Percentiles rank a stretch among this genome's conserved stretches.
phyloP scores from a whole-genome alignment of 257 asterid species.

The Solanum stenotomum region DNA sequence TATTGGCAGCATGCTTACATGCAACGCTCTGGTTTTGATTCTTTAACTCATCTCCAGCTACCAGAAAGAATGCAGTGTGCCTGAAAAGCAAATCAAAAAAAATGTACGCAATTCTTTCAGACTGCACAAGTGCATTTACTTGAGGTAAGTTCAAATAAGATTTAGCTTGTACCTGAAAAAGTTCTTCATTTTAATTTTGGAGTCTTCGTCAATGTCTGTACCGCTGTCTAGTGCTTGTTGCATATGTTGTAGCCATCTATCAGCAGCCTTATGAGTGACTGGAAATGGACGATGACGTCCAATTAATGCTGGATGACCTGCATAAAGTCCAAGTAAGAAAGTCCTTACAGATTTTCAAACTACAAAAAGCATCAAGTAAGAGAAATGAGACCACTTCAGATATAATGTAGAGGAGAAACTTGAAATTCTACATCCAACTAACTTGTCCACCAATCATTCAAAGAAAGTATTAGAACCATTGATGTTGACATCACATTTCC shows the following conservation, averaged over 20 bases:
- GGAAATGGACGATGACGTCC: conserved; percentile 96
- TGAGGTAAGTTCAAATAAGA: neutral
- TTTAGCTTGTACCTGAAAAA: conserved; percentile 56
- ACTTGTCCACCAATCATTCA: neutral
- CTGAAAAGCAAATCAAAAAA: conserved; percentile 13
- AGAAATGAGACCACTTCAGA: neutral
- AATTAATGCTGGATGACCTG: conserved; percentile 96
- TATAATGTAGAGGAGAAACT: neutral
- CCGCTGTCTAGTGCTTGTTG: conserved; percentile 63
- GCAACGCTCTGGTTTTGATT: conserved; percentile 36
- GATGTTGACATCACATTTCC: neutral
- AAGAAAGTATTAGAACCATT: neutral
- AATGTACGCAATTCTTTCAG: neutral
- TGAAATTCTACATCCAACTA: neutral
- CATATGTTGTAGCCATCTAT: conserved; percentile 97
- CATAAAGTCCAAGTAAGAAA: neutral
- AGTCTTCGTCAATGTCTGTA: conserved; percentile 57
- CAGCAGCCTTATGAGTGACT: conserved; percentile 84
- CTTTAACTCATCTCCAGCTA: conserved; percentile 86
- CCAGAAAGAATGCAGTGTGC: conserved; percentile 96
- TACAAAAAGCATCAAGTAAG: neutral
- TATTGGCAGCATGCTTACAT: conserved; percentile 54
- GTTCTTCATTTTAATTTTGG: conserved; percentile 72
- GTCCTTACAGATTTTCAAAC: neutral
- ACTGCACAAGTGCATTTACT: neutral